Evolutionary conservation across 2,329 filamentous ascomycete species (phyloP), one percentile per base, ranked within the genome.

Genomic region (Colletotrichum abscissum): DNA sequence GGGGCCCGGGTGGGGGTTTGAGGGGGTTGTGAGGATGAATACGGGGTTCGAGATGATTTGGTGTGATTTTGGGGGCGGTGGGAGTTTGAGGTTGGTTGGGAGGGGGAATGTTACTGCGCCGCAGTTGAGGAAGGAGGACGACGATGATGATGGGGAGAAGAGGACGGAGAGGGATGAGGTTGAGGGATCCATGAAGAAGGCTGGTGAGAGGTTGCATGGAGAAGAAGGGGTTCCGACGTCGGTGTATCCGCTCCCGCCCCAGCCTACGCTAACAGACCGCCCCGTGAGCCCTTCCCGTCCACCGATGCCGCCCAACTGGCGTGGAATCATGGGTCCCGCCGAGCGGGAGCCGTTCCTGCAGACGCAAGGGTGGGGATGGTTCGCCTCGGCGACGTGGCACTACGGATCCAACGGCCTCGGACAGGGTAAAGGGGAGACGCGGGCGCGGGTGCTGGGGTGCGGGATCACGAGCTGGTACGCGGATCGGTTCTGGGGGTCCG

Each of bases 21-120:
- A 89, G 75, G 86, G 85, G 2, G 79, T 88, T 46, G 83, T 88
- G 55, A 81, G 86, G 69, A 88, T 88, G 86, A 87, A 88, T 76
- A 84, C 86, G 14, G 86, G 85, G 4, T 88, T 88, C 71, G 86
- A 88, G 78, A 78, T 87, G 76, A 86, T 88, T n/a, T 87, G 86
- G 86, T 88, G 86, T 75, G 81, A 88, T 70, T 88, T 88, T 65
- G 78, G 80, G 28, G 85, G 84, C 67, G 82, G 82, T 12, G 82
- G 82, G 11, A 85, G 82, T 22, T 75, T 87, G 65, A 78, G 82
- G 64, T 74, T 88, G 60, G 77, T 87, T 26, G 84, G 81, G 56
- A 82, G 83, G 69, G 73, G 86, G 19, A 87, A 88, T 74, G 82
- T 87, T 2, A 87, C 86, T 26, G 84, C 82, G 19, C 86, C 86